A percentile compares a stretch with the other conserved stretches of the same genome.
phyloP scores from a whole-genome alignment of 306 rosid genomes.

The Quercus parvula region DNA sequence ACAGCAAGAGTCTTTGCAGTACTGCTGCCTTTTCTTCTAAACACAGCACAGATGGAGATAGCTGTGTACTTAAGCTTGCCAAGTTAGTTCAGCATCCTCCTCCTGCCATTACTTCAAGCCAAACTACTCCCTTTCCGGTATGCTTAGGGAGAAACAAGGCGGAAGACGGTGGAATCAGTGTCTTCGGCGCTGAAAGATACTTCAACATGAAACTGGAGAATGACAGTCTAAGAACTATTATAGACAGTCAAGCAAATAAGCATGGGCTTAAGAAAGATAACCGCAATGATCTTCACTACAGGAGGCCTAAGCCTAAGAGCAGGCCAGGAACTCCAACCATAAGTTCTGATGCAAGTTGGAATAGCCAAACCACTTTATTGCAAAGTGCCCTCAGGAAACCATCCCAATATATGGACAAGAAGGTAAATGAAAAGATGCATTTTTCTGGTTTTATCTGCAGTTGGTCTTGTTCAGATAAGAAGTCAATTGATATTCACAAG shows the following conservation, averaged over 20 bases:
- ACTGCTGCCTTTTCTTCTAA: conserved; percentile 24
- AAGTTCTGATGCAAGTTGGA: conserved; percentile 42
- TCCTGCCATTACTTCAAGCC: conserved; percentile 1
- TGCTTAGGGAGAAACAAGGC: conserved; percentile 6
- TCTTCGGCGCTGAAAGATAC: conserved; percentile 48
- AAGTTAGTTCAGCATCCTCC: conserved; percentile 7
- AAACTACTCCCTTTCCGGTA: neutral
- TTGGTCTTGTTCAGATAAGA: conserved; percentile 40
- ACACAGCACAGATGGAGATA: conserved; percentile 19
- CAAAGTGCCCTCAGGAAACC: conserved; percentile 18
- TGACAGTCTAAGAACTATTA: neutral
- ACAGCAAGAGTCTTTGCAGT: neutral
- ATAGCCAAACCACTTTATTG: conserved; percentile 20
- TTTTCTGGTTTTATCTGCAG: conserved; percentile 36
- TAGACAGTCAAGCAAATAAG: neutral
- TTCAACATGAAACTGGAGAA: conserved; percentile 34
- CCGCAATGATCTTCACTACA: conserved; percentile 3
- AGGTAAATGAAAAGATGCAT: conserved; percentile 14
- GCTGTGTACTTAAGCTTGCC: neutral
- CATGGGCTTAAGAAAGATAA: conserved; percentile 14
- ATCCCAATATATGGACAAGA: conserved; percentile 22
- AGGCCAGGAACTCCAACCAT: conserved; percentile 40
- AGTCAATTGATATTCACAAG: conserved; percentile 26
- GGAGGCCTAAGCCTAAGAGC: conserved; percentile 14
- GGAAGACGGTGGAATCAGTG: conserved; percentile 38